Evolutionary conservation across 192 early-diverging fungal genomes (phyloP), one percentile per base, ranked within the genome.

Genomic region (Chytriomyces sp.): DNA sequence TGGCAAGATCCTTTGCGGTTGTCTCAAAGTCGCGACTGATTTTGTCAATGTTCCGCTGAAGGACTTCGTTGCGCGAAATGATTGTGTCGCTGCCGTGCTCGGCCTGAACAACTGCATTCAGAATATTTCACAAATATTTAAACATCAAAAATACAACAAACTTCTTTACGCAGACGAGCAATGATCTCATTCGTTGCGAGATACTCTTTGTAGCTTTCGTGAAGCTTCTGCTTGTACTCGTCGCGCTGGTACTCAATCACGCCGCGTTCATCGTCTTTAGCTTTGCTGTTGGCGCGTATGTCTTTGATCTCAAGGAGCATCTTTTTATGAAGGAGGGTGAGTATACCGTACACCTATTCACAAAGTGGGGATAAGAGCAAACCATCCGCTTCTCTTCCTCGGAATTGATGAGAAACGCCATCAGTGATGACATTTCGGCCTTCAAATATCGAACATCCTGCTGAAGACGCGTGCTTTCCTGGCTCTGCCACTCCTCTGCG

Each of bases 401-500:
- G 0, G 87, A 83, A 62, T 87, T 87, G 47, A 90, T 89, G 20
- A 90, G 69, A 57, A 88, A 86, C 0, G 87, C 89, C 81, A 90
- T 86, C 57, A 90, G 57, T 5, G 84, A 83, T 0, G 84, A 81
- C 53, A 86, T 76, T 76, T 90, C 87, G 0, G 77, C 82, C 73
- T 90, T 90, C 26, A 90, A 66, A 62, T 80, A 69, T 49, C 81
- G 74, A n/a, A 89, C 78, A 69, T 88, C 85, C 43, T 77, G 68
- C 63, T 85, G 82, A 69, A 90, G 69, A n/a, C 86, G 66, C 5
- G 75, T 50, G 69, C 83, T 82, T 69, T 90, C 87, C 9, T 50
- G 61, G 46, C 64, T 67, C 72, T 89, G 87, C 89, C 89, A 90
- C 61, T 88, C 87, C 78, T 90, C 89, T 8, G 89, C 89, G 64